Base-by-base conservation (phyloP, 108 stramenopile genomes). In the Seminavis robusta region DNA sequence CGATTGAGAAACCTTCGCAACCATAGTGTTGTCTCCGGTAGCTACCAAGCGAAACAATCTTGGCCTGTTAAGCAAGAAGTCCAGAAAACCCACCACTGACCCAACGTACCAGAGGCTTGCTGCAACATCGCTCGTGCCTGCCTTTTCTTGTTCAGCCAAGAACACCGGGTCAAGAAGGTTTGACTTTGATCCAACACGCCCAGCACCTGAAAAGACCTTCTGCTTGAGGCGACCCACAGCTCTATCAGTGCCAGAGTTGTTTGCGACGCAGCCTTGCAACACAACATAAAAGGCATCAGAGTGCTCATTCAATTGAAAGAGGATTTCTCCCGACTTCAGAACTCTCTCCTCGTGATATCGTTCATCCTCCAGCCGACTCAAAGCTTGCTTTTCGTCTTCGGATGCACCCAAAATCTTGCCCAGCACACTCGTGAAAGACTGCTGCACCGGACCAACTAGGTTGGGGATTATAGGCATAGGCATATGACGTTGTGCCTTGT, bases 21-120 rank as follows among this genome's bases (percentile, higher is more conserved):
- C 64, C 38, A 72, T 64, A 1, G 89, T 76, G 5, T 71, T 59
- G 36, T 84, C 80, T 26, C 56, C 54, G 17, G 80, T 68, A 20
- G 81, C 82, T 31, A 88, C 77, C 0, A 71, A 79, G 10, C 61
- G 50, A 67, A 87, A 89, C 6, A 60, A 61, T 25, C 89, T 69
- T 10, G 75, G 85, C 3, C 79, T 53, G 17, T 81, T 64, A 17
- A 94, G 60, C 40, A 87, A 61, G 46, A 83, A 91, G 52, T 94
- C 93, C 23, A 84, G 78, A 53, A 75, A 94, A 16, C 92, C 93
- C 70, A 94, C 84, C 3, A 94, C 61, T 15, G 73, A 71, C 9
- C 86, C 86, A 7, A 73, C 64, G 13, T 74, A 74, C 37, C 59
- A 71, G 19, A 71, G 30, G 4, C 56, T 61, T 0, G 52, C 36